A percentile compares a stretch with the other conserved stretches of the same genome.
These are phyloP conservation scores for Penicillium sclerotiorum DNA, from an alignment of 2,329 filamentous ascomycete species.

Conservation along the genomic window DNA sequence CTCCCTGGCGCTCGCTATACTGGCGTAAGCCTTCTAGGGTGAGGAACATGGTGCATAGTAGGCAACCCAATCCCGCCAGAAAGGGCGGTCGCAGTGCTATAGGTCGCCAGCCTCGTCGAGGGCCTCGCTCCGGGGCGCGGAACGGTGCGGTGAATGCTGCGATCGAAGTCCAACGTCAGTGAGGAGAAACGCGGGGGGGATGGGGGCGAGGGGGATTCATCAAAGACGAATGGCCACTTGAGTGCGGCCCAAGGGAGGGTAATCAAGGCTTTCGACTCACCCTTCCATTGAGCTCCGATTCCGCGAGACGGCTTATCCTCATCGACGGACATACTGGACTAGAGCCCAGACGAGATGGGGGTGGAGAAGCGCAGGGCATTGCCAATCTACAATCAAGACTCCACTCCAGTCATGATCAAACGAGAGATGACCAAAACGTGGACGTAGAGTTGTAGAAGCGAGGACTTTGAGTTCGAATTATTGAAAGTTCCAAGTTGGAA, in stretches of 20 bases:
- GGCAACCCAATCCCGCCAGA: conserved; percentile 27
- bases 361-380: conserved; percentile 19
- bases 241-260: too few relatives aligned
- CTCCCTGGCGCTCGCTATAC: conserved; percentile 31
- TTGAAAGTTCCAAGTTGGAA: too few relatives aligned
- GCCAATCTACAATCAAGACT: conserved; percentile 10
- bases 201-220: too few relatives aligned
- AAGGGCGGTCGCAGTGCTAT: conserved; percentile 36
- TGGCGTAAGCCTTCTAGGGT: conserved; percentile 32
- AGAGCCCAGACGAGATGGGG: conserved; percentile 11
- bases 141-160: conserved; percentile 18
- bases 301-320: conserved; percentile 15
- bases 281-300: conserved; percentile 17
- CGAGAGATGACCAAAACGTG: too few relatives aligned
- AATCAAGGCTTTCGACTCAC: too few relatives aligned
- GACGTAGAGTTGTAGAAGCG: too few relatives aligned
- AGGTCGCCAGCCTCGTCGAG: conserved; percentile 33
- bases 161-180: conserved; percentile 2
- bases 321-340: conserved; percentile 25
- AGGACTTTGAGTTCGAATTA: too few relatives aligned
- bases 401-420: not conserved
- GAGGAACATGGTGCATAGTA: conserved; percentile 26
- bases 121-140: conserved; percentile 1
- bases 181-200: too few relatives aligned
- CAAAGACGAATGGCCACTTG: too few relatives aligned